Evolutionary conservation across 768 basidiomycete species (phyloP).

Genomic region (Cantharellus cinnabarinus): DNA sequence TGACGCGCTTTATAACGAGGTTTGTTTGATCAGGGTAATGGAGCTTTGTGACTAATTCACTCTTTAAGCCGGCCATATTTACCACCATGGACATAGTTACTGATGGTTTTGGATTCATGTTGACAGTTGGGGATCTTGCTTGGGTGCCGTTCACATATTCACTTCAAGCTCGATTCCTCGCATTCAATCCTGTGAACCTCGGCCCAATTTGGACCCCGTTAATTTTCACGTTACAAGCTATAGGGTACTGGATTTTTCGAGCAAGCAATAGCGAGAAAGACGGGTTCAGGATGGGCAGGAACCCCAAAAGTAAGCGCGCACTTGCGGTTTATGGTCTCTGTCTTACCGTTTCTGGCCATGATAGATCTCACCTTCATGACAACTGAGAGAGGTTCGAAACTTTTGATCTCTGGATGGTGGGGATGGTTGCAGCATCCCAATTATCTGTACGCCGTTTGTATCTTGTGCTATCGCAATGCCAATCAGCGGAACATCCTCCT

Average conservation of each 20-base stretch:
- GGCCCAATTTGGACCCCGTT: conserved; percentile 33
- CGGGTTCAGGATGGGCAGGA: conserved; percentile 78
- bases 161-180: conserved; percentile 86
- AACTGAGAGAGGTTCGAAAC: conserved; percentile 71
- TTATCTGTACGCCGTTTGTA: conserved; percentile 37
- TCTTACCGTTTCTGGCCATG: background rate
- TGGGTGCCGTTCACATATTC: conserved; percentile 94
- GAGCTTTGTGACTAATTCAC: background rate
- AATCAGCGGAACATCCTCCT: background rate
- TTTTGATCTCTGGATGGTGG: conserved; percentile 97
- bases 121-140: conserved; percentile 72
- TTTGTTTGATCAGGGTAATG: conserved; percentile 14
- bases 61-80: conserved; percentile 56
- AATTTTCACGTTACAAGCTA: conserved; percentile 41
- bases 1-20: conserved; percentile 83
- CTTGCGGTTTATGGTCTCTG: no score
- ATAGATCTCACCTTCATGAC: conserved; percentile 58
- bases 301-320: conserved; percentile 61
- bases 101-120: conserved; percentile 98
- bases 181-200: conserved; percentile 68
- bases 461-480: background rate
- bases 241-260: conserved; percentile 86
- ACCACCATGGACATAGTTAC: conserved; percentile 96
- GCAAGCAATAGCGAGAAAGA: conserved; percentile 84
- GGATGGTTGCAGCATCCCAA: conserved; percentile 84